These are phyloP conservation scores for Trematosphaeria pertusa DNA, from an alignment of 2,329 filamentous ascomycete species.

Conservation along the genomic window DNA sequence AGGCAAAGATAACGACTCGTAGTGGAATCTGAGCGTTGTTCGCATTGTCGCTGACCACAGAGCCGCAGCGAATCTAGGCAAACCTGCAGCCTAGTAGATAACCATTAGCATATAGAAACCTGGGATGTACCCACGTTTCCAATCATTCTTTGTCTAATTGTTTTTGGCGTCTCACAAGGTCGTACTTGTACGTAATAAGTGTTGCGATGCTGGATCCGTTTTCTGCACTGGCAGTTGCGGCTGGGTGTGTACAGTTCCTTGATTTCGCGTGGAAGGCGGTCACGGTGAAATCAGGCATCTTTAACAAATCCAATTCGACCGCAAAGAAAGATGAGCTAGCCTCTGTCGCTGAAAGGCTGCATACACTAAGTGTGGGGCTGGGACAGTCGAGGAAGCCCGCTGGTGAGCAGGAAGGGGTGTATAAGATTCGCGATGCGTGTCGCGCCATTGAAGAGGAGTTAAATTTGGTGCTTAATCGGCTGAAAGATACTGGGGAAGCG, in stretches of 20 bases:
- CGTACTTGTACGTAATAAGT: constrained; percentile 5
- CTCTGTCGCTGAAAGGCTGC: constrained; percentile 2
- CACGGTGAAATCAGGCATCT: not conserved
- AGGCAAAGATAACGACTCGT: not conserved
- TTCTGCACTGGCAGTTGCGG: constrained; percentile 5
- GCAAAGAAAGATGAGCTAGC: constrained; percentile 4
- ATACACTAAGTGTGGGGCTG: not conserved
- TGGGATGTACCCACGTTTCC: not conserved
- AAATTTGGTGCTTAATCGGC: not conserved
- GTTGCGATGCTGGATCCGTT: constrained; percentile 2
- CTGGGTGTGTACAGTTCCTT: constrained; percentile 5
- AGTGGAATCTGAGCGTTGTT: not conserved
- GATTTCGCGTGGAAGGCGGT: constrained; percentile 7
- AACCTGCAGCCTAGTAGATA: not conserved
- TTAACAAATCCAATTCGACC: not conserved
- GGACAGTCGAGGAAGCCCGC: not conserved
- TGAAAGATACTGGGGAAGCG: not conserved
- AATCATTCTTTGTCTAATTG: not conserved
- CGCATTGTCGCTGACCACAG: not conserved
- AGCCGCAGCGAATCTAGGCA: not conserved
- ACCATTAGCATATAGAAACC: not conserved
- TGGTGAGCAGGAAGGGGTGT: not conserved
- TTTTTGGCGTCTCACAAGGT: not conserved
- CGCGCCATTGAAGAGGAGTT: constrained; percentile 1
- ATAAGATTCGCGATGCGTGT: not conserved